Conservation (phyloP, 805 yeast species). For the Hanseniaspora taiwanica region DNA sequence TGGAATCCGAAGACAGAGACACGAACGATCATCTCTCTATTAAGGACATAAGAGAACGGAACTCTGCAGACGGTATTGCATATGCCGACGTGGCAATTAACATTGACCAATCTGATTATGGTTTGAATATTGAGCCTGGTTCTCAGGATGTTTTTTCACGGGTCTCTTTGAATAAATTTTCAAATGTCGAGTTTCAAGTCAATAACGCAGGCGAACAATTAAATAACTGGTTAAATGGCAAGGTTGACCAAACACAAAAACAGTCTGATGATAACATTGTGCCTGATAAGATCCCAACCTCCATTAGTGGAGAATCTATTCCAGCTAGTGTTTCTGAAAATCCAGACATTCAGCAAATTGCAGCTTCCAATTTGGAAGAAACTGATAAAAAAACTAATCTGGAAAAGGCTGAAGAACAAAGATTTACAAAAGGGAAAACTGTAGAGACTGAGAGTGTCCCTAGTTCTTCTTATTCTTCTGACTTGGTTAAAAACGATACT, state of each 20-base stretch:
- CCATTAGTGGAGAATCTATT: too few relatives aligned
- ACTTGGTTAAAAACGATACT: too few relatives aligned
- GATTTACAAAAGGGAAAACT: too few relatives aligned
- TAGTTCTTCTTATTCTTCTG: too few relatives aligned
- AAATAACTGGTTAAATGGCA: background rate
- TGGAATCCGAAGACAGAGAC: too few relatives aligned
- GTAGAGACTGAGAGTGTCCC: too few relatives aligned
- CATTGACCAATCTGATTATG: constrained; percentile 64
- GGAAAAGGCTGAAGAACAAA: too few relatives aligned
- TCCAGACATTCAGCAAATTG: too few relatives aligned
- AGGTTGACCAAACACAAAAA: background rate
- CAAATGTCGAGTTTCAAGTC: constrained; percentile 4
- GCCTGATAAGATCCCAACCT: background rate
- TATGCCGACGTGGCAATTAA: constrained; percentile 65
- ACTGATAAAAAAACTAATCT: too few relatives aligned
- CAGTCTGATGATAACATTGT: background rate
- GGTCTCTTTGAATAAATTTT: constrained; percentile 33
- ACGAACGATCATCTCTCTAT: background rate
- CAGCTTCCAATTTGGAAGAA: too few relatives aligned
- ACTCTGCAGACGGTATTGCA: constrained; percentile 41
- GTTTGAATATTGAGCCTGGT: constrained; percentile 65
- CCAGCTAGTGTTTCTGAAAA: too few relatives aligned
- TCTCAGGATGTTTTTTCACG: constrained; percentile 72
- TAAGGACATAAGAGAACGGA: constrained; percentile 12
- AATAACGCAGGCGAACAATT: background rate